Base-by-base conservation (phyloP, 768 basidiomycete species). In the Sistotremastrum niveocremeum region DNA sequence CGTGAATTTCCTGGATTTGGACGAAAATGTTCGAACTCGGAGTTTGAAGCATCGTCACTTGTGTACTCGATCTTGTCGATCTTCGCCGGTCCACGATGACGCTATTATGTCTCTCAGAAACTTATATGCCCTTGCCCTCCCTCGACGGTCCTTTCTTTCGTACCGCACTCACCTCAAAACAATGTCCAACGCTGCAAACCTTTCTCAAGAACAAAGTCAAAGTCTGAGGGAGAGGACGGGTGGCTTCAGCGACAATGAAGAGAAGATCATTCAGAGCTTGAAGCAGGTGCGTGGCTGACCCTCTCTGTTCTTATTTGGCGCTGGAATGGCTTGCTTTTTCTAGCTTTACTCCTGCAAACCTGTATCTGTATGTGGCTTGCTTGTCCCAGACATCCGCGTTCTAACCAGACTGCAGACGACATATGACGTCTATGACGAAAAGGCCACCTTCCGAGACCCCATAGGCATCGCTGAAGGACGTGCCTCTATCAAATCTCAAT, bases 1-100 rank as follows among this genome's bases (percentile, higher is more conserved):
- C 62, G 40, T 75, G 68, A 0, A 84, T 58, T 54, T 85, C 81
- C 56, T 75, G 57, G 36, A 69, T 57, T 35, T 65, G 65, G 28
- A 20, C 20, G 20, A 11, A 30, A 11, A 30, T 11, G 28, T 11
- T 42, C 44, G 39, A 46, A 35, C 34, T 45, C 31, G n/a, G 44
- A n/a, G 30, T 42, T 28, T 29, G 28, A n/a, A 29, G n/a, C n/a
- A 42, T 10, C 9, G n/a, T 10, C 34, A 43, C 28, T 37, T 34
- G 32, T 30, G 8, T 50, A 3, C 44, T 50, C 30, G 45, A 36
- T 41, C 8, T 7, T 12, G 40, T 30, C 33, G 29, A 41, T 41
- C 40, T 29, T 12, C 40, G 9, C 9, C 10, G 29, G 12, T 39
- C 12, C 29, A 39, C 38, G 9, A 29, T 11, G 9, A 30, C 40